Evolutionary conservation across 2,329 filamentous ascomycete species (phyloP).

Genomic region (Thelonectria blattea): DNA sequence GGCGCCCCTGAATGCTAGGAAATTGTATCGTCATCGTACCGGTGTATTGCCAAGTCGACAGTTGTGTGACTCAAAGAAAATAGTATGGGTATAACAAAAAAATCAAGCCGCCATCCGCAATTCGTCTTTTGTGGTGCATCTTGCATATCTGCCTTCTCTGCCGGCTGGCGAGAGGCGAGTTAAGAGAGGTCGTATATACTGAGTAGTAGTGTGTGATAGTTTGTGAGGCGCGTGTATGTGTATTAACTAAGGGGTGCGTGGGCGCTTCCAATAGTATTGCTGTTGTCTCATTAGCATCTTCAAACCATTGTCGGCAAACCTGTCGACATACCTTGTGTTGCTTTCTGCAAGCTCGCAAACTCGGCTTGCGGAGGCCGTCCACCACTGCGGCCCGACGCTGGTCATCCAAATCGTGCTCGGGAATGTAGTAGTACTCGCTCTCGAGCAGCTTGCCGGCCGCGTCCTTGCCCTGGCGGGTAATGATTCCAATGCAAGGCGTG

Average conservation of each 20-base stretch:
- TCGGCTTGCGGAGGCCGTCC: slow-evolving; percentile 85
- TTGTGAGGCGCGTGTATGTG: slow-evolving; percentile 15
- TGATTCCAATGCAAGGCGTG: slow-evolving; percentile 84
- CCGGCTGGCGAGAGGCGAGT: neutral
- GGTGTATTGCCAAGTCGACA: slow-evolving; percentile 1
- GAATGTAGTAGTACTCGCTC: slow-evolving; percentile 96
- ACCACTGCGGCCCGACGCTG: slow-evolving; percentile 82
- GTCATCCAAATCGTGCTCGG: slow-evolving; percentile 82
- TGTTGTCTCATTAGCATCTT: slow-evolving; percentile 41
- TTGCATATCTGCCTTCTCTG: slow-evolving; percentile 9
- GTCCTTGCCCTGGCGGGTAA: slow-evolving; percentile 90
- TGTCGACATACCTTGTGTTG: slow-evolving; percentile 85
- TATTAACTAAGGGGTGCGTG: slow-evolving; percentile 57
- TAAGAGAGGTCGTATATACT: slow-evolving; percentile 11
- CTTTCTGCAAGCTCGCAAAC: slow-evolving; percentile 87
- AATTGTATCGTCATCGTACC: slow-evolving; percentile 17
- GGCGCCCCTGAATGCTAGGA: slow-evolving; percentile 16
- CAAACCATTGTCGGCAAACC: neutral
- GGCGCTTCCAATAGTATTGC: slow-evolving; percentile 76
- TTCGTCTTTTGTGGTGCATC: neutral
- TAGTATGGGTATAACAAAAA: slow-evolving; percentile 35
- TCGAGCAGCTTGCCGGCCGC: slow-evolving; percentile 92
- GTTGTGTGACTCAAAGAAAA: slow-evolving; percentile 18
- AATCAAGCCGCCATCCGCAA: slow-evolving; percentile 25
- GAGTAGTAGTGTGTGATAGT: slow-evolving; percentile 11